Evolutionary conservation across 768 basidiomycete genomes (phyloP).

Genomic region (Punctularia strigosozonata): DNA sequence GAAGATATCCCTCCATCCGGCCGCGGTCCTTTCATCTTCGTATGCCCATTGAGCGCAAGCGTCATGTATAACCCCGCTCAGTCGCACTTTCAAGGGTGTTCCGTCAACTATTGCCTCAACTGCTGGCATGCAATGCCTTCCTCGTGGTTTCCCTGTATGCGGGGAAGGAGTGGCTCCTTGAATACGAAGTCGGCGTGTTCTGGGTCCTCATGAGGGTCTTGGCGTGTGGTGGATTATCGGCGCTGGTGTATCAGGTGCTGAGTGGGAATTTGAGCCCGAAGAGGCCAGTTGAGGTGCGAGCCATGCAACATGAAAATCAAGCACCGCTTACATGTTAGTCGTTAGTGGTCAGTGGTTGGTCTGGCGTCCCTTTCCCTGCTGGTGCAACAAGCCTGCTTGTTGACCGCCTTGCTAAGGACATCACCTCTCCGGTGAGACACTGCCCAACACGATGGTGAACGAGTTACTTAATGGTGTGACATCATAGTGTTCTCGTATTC

Average conservation of each 20-base stretch:
- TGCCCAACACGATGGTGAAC: no score
- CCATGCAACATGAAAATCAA: not conserved
- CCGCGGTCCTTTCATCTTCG: no score
- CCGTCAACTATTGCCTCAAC: constrained; percentile 32
- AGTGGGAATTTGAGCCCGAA: constrained; percentile 43
- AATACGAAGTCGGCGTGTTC: constrained; percentile 57
- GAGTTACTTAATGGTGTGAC: constrained; percentile 2
- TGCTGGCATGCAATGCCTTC: constrained; percentile 49
- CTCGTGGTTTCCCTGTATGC: constrained; percentile 52
- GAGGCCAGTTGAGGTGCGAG: constrained; percentile 47
- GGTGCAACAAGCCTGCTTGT: constrained; percentile 54
- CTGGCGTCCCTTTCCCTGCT: constrained; percentile 57
- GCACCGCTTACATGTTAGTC: not conserved
- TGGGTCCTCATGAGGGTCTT: constrained; percentile 69
- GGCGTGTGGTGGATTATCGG: constrained; percentile 58
- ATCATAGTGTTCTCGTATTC: constrained; percentile 51
- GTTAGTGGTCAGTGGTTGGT: constrained; percentile 61
- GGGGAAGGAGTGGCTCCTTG: constrained; percentile 55
- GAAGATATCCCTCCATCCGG: no score
- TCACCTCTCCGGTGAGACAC: no score
- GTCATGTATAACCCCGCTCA: not conserved
- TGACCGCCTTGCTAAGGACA: constrained; percentile 57
- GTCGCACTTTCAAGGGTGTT: constrained; percentile 31
- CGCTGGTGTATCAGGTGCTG: constrained; percentile 45
- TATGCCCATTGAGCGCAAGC: no score